These are phyloP conservation scores for Neofusicoccum laricinum DNA, from an alignment of 2,329 filamentous ascomycete species.

Conservation along the genomic window DNA sequence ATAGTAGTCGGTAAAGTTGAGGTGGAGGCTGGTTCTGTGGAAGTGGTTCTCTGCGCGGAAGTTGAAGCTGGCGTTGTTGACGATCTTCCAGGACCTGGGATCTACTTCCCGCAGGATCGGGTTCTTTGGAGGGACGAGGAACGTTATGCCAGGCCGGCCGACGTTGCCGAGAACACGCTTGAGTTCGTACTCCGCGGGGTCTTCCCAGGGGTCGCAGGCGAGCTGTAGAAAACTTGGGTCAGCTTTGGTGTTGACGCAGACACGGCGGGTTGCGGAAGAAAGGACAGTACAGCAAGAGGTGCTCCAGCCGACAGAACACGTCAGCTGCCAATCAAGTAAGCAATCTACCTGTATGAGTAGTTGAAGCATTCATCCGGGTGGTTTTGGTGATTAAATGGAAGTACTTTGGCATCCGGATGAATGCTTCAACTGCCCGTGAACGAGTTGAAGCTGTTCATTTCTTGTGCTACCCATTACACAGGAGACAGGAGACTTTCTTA, in stretches of 20 bases:
- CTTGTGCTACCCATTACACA: background rate
- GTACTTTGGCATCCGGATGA: too few species aligned
- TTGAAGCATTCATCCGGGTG: too few species aligned
- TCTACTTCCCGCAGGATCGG: background rate
- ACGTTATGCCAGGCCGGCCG: background rate
- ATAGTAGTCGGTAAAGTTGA: background rate
- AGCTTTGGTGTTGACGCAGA: background rate
- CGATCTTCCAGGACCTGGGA: background rate
- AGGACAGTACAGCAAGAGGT: too few species aligned
- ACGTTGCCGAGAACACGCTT: background rate
- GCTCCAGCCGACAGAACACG: too few species aligned
- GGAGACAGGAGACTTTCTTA: background rate
- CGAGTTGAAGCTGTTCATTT: too few species aligned
- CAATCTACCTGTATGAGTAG: too few species aligned
- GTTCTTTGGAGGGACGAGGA: background rate
- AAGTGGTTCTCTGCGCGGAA: background rate
- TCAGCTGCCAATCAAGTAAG: too few species aligned
- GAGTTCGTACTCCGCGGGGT: background rate
- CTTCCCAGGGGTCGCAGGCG: background rate
- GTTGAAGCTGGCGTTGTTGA: background rate
- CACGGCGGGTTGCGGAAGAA: too few species aligned
- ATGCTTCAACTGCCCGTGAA: too few species aligned
- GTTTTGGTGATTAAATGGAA: too few species aligned
- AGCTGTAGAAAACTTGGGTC: background rate
- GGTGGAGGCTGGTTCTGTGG: background rate